These are phyloP conservation scores for Suillus fuscotomentosus DNA, from an alignment of 768 basidiomycete genomes.

Conservation along the genomic window DNA sequence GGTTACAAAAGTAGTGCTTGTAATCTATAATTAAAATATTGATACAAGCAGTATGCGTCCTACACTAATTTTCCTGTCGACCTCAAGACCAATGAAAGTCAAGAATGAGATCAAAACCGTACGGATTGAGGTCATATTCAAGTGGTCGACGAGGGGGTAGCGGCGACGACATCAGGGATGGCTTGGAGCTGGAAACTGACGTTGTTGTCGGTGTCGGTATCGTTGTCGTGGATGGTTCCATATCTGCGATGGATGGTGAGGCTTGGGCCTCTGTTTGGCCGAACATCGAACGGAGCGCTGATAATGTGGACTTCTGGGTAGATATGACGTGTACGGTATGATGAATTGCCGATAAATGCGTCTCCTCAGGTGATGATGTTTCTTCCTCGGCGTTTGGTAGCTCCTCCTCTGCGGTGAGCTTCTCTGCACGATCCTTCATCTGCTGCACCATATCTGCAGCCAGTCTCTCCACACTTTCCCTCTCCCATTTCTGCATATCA, in stretches of 20 bases:
- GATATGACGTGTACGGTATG: slow-evolving; percentile 1
- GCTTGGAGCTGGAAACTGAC: slow-evolving; percentile 9
- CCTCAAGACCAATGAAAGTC: slow-evolving; percentile 67
- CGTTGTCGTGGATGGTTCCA: neutral
- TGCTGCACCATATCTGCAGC: slow-evolving; percentile 35
- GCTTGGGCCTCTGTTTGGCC: slow-evolving; percentile 10
- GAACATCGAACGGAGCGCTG: slow-evolving; percentile 25
- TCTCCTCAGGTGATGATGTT: slow-evolving; percentile 17
- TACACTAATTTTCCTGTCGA: neutral
- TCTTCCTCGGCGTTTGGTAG: slow-evolving; percentile 27
- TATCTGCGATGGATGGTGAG: neutral
- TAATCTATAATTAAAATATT: slow-evolving; percentile 1
- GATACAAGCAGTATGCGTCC: neutral
- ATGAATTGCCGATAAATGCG: slow-evolving; percentile 6
- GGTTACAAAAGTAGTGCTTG: neutral
- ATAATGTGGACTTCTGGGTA: slow-evolving; percentile 19
- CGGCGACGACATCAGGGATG: slow-evolving; percentile 5
- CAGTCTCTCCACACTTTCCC: slow-evolving; percentile 52
- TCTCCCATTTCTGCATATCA: slow-evolving; percentile 76
- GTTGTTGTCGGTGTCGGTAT: neutral
- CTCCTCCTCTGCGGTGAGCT: slow-evolving; percentile 15
- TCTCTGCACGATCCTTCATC: slow-evolving; percentile 27
- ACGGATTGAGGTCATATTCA: slow-evolving; percentile 64
- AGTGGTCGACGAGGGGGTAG: slow-evolving; percentile 13
- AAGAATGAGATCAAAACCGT: slow-evolving; percentile 69